phyloP scores from a whole-genome alignment of 2,329 filamentous ascomycete species.

The Periglandula ipomoeae region DNA sequence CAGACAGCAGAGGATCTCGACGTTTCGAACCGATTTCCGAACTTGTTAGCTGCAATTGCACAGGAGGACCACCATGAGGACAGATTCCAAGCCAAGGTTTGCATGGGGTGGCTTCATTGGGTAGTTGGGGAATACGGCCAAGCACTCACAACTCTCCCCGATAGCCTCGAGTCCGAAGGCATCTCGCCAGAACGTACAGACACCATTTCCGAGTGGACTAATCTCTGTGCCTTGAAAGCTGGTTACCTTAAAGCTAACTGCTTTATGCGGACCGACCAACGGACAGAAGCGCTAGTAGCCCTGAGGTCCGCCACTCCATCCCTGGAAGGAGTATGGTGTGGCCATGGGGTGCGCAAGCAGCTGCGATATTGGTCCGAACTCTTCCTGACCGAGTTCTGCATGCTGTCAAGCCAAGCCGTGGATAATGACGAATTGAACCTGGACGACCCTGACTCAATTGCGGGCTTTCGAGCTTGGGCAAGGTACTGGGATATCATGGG shows the following conservation, averaged over 20 bases:
- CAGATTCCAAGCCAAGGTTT: constrained; percentile 70
- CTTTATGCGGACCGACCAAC: constrained; percentile 38
- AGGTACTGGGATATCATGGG: constrained; percentile 54
- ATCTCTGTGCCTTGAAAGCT: constrained; percentile 70
- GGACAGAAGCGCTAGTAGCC: constrained; percentile 52
- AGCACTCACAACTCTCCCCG: constrained; percentile 53
- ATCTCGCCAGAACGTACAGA: constrained; percentile 42
- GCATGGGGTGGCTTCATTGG: constrained; percentile 80
- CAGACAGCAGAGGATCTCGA: constrained; percentile 35
- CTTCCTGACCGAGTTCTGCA: constrained; percentile 64
- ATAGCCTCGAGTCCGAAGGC: constrained; percentile 48
- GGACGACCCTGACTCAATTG: constrained; percentile 43
- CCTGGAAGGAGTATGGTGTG: constrained; percentile 43
- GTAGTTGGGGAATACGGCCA: constrained; percentile 58
- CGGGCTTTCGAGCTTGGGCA: constrained; percentile 58
- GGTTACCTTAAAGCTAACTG: constrained; percentile 67
- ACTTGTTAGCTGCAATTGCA: constrained; percentile 48
- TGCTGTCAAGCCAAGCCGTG: constrained; percentile 54
- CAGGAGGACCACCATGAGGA: constrained; percentile 49
- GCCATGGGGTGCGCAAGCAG: constrained; percentile 50
- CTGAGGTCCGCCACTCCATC: constrained; percentile 59
- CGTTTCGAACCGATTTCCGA: constrained; percentile 35
- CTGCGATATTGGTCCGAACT: constrained; percentile 72
- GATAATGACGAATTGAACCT: constrained; percentile 41
- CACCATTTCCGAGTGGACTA: constrained; percentile 63